Percentiles rank a stretch among this genome's conserved stretches.
Conservation (phyloP, 2,329 filamentous ascomycete genomes). For the Cryphonectria japonica region DNA sequence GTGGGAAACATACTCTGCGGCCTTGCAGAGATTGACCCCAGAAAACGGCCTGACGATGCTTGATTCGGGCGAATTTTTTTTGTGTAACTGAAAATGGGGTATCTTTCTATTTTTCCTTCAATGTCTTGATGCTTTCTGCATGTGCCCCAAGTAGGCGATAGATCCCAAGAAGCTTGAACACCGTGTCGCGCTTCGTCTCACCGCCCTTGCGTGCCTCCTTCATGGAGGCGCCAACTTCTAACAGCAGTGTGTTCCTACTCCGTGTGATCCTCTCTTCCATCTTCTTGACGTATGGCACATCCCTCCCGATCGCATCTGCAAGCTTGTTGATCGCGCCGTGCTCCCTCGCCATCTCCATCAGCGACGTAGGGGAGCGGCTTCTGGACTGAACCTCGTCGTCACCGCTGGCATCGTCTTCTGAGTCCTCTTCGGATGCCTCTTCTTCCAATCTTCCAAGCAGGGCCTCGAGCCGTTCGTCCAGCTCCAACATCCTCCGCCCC, state of each 20-base stretch:
- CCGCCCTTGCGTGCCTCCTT: constrained; percentile 50
- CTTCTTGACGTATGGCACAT: constrained; percentile 55
- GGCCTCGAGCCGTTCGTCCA: constrained; percentile 64
- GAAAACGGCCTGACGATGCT: not conserved
- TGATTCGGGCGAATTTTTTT: not conserved
- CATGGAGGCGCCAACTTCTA: constrained; percentile 57
- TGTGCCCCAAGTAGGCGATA: constrained; percentile 59
- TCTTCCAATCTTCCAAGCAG: constrained; percentile 63
- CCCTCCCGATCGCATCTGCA: constrained; percentile 49
- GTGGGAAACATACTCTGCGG: not conserved
- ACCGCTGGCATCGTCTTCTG: constrained; percentile 36
- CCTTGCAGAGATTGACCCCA: not conserved
- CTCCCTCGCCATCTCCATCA: constrained; percentile 51
- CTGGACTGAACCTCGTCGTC: constrained; percentile 39
- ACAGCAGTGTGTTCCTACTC: constrained; percentile 60
- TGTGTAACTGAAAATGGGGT: not conserved
- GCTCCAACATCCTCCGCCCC: constrained; percentile 66
- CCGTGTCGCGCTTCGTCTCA: constrained; percentile 45
- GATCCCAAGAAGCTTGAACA: constrained; percentile 56
- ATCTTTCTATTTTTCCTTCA: constrained; percentile 45
- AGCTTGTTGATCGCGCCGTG: constrained; percentile 49
- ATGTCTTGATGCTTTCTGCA: constrained; percentile 53
- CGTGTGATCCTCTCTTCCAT: constrained; percentile 55
- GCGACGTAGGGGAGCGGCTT: constrained; percentile 51
- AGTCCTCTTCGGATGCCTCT: constrained; percentile 36